These are phyloP conservation scores for Globisporangium camurandrum DNA, from an alignment of 352 stramenopile genomes.

Conservation along the genomic window DNA sequence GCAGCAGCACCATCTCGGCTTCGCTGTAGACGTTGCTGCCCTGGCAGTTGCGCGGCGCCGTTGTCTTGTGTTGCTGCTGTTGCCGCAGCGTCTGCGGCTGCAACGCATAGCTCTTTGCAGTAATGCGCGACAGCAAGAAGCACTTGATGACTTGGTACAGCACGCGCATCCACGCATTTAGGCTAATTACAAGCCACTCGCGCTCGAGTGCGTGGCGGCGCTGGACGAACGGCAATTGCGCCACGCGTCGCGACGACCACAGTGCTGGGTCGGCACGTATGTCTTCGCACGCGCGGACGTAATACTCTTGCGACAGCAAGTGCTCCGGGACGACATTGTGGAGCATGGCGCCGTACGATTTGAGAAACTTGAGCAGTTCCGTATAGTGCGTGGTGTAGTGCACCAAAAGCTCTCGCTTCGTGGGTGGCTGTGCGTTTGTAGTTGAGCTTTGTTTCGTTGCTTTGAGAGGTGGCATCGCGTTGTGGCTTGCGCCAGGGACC, in stretches of 20 bases:
- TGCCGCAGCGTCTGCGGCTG: constrained; percentile 14
- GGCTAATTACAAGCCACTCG: constrained; percentile 47
- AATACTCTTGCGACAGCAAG: constrained; percentile 71
- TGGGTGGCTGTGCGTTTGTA: constrained; percentile 7
- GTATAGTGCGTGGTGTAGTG: constrained; percentile 70
- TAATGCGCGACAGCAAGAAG: constrained; percentile 89
- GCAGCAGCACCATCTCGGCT: constrained; percentile 85
- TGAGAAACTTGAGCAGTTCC: constrained; percentile 88
- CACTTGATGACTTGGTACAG: constrained; percentile 90
- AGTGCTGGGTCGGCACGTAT: constrained; percentile 40
- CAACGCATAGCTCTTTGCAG: constrained; percentile 64
- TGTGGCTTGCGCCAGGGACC: constrained; percentile 23
- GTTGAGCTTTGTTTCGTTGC: constrained; percentile 12
- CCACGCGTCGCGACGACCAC: constrained; percentile 26
- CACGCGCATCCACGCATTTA: constrained; percentile 77
- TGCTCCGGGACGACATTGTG: constrained; percentile 81
- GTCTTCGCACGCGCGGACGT: constrained; percentile 72
- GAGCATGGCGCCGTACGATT: constrained; percentile 87
- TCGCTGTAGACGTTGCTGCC: constrained; percentile 91
- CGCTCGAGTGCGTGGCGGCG: constrained; percentile 40
- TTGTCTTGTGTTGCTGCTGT: constrained; percentile 13
- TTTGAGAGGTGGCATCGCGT: constrained; percentile 16
- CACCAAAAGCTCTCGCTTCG: constrained; percentile 51
- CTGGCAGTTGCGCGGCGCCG: constrained; percentile 21
- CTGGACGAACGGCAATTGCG: constrained; percentile 43